Conservation (phyloP, 768 basidiomycete genomes). For the Leccinum olivaceopallidum region DNA sequence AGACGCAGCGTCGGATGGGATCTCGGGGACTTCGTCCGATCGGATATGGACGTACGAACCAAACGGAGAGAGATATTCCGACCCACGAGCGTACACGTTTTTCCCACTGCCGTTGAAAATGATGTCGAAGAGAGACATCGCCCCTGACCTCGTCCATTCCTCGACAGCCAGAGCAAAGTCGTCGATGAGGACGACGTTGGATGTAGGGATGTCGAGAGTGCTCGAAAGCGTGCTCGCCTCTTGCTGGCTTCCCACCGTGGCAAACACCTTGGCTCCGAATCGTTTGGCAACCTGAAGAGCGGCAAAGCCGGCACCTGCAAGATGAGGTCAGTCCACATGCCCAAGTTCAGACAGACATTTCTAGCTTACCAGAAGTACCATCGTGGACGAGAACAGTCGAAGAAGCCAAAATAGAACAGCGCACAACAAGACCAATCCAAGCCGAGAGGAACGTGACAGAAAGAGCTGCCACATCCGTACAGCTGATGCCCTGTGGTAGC, state of each 20-base stretch:
- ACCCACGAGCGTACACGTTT: conserved; percentile 16
- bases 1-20: conserved; percentile 21
- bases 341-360: neutral
- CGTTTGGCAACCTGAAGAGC: conserved; percentile 30
- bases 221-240: conserved; percentile 20
- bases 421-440: conserved; percentile 28
- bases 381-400: conserved; percentile 30
- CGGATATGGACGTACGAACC: conserved; percentile 29
- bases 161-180: conserved; percentile 10
- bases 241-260: conserved; percentile 19
- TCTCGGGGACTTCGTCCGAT: conserved; percentile 12
- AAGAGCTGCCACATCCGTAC: conserved; percentile 23
- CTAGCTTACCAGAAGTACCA: conserved; percentile 24
- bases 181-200: conserved; percentile 14
- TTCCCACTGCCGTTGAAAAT: conserved; percentile 27
- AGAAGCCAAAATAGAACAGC: conserved; percentile 19
- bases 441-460: conserved; percentile 25
- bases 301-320: conserved; percentile 23
- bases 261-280: conserved; percentile 19
- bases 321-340: neutral
- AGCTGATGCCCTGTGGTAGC: conserved; percentile 16
- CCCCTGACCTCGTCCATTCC: conserved; percentile 18
- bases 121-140: conserved; percentile 21
- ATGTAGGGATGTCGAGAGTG: conserved; percentile 8
- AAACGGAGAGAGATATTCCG: conserved; percentile 24